Evolutionary conservation across 2,329 filamentous ascomycete genomes (phyloP), one percentile per base, ranked within the genome.

Genomic region (Sclerotinia spermophila): DNA sequence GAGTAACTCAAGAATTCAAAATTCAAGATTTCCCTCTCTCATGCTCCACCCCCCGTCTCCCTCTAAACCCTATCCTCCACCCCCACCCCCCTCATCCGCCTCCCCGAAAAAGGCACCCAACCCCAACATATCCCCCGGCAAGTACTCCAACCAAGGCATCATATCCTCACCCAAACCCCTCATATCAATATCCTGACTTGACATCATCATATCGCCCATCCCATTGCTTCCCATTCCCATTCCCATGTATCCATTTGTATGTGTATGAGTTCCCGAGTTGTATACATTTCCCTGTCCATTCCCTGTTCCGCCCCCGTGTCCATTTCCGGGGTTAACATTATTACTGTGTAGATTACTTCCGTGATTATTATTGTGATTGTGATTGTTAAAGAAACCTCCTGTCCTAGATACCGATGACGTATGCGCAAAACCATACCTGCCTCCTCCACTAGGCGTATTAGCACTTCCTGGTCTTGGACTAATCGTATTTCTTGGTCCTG

Each of bases 181-280:
- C 83, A 94, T 90, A 73, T 94, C 91, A 45, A 95, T 88, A 74
- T 94, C 91, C 73, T 92, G 91, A 72, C 88, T 90, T 78, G 93
- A 89, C 74, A 94, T 92, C 72, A 91, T 89, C 81, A 94, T 90
- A 73, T 82, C 55, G 0, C 81, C 61, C 78, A 71, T 51, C 76
- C 74, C 55, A 30, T 61, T 21, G 21, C 74, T 75, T 7, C 75
- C 76, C 1, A 79, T 74, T 13, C 77, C 75, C 65, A 79, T 75
- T 8, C 77, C 75, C 65, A 75, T 69, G 62, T 73, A 74, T 62
- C 69, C 62, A 74, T 72, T 71, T 58, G 71, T 27, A 51, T 65
- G 30, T 10, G 61, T 27, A 7, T 53, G 48, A 27, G n/a, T 15
- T 7, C n/a, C 44, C 27, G 56, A 5, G 8, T 53, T 17, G 24